Evolutionary conservation across 2,329 filamentous ascomycete genomes (phyloP), one percentile per base, ranked within the genome.

Genomic region (Gremmenia infestans): DNA sequence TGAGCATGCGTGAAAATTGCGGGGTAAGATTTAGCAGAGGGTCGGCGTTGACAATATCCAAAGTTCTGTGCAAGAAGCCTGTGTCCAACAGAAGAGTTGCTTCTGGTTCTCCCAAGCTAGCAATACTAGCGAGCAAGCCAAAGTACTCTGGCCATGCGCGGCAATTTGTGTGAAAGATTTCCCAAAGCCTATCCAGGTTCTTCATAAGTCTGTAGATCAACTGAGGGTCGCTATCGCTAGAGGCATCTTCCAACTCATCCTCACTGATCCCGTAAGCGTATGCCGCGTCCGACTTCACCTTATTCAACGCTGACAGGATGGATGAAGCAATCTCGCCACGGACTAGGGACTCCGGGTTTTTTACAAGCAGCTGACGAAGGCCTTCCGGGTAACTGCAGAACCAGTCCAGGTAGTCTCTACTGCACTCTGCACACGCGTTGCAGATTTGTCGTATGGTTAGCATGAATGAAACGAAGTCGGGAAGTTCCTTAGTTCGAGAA

Each of bases 121-220:
- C 82, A 66, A 92, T 86, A n/a, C 74, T 74, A n/a, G 80, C 67
- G 59, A 92, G 75, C n/a, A 88, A 78, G 12, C 81, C 80, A 67
- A 93, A 93, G 56, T 87, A 86, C 65, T 93, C 88, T 43, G 85
- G 81, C 89, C 89, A 94, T 3, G 87, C 81, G 55, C 85, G 81
- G 28, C 83, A 73, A 47, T 79, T 75, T 2, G 74, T 71, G 57
- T 89, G 83, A 55, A 91, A 83, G n/a, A 72, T 74, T 3, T 78
- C 73, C 81, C 83, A 90, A 3, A 89, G 70, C 22, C 76, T 70
- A 32, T 76, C 73, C 50, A 91, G 75, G 22, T 82, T 72, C 17
- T 66, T 63, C 42, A 84, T 52, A 28, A 68, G 47, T 6, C 60
- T 64, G 14, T 65, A 51, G 12, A 65, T 56, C 5, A 65, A 47